Percentiles rank a stretch among this genome's conserved stretches.
phyloP scores from a whole-genome alignment of 345 rosid genomes.

The Salix udensis region DNA sequence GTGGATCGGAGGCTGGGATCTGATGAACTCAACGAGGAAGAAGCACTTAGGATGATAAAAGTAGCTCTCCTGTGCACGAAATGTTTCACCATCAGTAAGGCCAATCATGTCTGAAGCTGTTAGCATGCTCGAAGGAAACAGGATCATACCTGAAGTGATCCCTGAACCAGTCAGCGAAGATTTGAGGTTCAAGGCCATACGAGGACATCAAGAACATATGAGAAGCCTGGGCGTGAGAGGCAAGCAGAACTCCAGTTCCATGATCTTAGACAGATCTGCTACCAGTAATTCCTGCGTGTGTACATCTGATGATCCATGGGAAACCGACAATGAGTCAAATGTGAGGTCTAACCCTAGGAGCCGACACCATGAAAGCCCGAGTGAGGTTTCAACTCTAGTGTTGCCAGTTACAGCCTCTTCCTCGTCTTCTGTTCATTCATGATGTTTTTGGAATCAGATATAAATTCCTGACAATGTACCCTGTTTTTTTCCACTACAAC shows the following conservation, averaged over 20 bases:
- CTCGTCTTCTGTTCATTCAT: neutral
- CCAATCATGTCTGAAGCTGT: constrained; percentile 29
- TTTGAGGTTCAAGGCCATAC: constrained; percentile 23
- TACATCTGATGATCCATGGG: neutral
- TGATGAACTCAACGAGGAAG: constrained; percentile 7
- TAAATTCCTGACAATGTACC: neutral
- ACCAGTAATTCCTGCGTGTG: constrained; percentile 19
- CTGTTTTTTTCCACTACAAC: neutral
- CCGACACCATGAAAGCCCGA: neutral
- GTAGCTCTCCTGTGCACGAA: constrained; percentile 22
- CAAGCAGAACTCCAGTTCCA: constrained; percentile 30
- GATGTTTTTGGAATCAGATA: neutral
- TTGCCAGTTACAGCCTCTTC: neutral
- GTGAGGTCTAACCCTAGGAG: neutral
- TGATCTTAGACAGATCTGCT: constrained; percentile 11
- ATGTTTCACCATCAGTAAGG: constrained; percentile 8
- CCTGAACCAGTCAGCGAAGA: constrained; percentile 11
- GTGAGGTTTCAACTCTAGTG: neutral
- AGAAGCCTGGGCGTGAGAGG: constrained; percentile 14
- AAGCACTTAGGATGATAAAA: constrained; percentile 15
- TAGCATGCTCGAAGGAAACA: constrained; percentile 22
- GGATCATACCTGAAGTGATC: constrained; percentile 7
- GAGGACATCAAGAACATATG: constrained; percentile 24
- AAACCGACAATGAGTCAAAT: neutral
- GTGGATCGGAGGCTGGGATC: constrained; percentile 21